Evolutionary conservation across 2,329 filamentous ascomycete genomes (phyloP).

Genomic region (Pyrenochaeta sp.): DNA sequence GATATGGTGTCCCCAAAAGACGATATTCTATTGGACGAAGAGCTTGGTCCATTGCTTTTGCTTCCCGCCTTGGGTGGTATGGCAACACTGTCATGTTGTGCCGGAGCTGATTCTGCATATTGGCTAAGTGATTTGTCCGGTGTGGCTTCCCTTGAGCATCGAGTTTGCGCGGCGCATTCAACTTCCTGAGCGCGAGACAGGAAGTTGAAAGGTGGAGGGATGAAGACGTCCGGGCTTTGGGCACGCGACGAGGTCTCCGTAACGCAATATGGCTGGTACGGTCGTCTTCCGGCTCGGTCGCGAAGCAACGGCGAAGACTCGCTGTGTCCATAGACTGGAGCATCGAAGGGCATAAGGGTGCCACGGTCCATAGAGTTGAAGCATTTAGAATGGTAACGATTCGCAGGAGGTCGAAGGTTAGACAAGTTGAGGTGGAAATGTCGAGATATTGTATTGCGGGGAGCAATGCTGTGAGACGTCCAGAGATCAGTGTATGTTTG

Average conservation of each 20-base stretch:
- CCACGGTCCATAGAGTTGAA: background rate
- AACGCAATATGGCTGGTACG: background rate
- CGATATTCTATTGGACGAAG: conserved; percentile 1
- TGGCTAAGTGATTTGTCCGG: background rate
- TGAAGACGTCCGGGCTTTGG: background rate
- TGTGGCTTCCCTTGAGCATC: background rate
- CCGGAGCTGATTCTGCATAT: conserved; percentile 2
- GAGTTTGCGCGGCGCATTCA: background rate
- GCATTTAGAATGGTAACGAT: background rate
- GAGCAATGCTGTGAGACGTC: background rate
- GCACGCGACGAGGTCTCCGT: background rate
- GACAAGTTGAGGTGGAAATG: background rate
- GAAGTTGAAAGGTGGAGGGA: background rate
- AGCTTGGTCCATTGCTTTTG: conserved; percentile 6
- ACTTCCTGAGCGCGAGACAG: background rate
- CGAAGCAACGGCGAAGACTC: background rate
- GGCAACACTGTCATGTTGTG: background rate
- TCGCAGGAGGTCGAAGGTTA: background rate
- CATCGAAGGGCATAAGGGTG: background rate
- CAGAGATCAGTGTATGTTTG: background rate
- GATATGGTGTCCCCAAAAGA: background rate
- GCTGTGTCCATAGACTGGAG: background rate
- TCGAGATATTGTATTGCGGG: background rate
- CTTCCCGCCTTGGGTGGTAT: conserved; percentile 3
- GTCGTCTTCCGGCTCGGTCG: background rate